phyloP scores from a whole-genome alignment of 139 green algal species.

The Trebouxia sp. region DNA sequence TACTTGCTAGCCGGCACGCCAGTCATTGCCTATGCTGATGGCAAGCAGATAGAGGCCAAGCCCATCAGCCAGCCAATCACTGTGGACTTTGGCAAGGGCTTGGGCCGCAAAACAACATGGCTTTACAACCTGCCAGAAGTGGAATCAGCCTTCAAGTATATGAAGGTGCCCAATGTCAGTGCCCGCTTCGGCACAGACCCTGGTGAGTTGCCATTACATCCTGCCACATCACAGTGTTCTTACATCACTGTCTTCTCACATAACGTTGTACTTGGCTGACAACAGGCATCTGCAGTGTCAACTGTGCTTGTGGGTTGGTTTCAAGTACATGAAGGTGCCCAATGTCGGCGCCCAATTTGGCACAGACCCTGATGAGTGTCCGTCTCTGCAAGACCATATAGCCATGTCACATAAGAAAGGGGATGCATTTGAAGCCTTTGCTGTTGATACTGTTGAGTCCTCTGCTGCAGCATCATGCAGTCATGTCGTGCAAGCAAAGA shows the following conservation, averaged over 20 bases:
- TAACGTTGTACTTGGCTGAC: no score
- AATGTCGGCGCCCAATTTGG: constrained; percentile 90
- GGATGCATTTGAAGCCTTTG: no score
- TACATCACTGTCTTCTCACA: no score
- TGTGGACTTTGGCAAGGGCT: constrained; percentile 92
- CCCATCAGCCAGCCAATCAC: constrained; percentile 72
- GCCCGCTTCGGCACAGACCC: constrained; percentile 94
- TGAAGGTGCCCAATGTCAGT: constrained; percentile 77
- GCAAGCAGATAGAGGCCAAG: constrained; percentile 46
- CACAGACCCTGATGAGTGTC: constrained; percentile 68
- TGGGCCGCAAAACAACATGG: constrained; percentile 58
- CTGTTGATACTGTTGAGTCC: no score
- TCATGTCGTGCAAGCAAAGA: no score
- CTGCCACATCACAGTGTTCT: no score
- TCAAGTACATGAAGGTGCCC: constrained; percentile 68
- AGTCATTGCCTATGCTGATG: constrained; percentile 45
- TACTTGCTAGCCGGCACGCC: constrained; percentile 76
- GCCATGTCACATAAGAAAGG: no score
- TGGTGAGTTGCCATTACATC: constrained; percentile 17
- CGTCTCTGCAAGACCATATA: no score
- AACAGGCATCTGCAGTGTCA: no score
- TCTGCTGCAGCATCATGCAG: no score
- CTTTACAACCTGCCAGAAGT: constrained; percentile 91
- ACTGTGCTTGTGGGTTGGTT: no score
- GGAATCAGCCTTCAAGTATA: constrained; percentile 58